phyloP scores from a whole-genome alignment of 371 early-diverging fungal species.

The Haplosporangium sp. region DNA sequence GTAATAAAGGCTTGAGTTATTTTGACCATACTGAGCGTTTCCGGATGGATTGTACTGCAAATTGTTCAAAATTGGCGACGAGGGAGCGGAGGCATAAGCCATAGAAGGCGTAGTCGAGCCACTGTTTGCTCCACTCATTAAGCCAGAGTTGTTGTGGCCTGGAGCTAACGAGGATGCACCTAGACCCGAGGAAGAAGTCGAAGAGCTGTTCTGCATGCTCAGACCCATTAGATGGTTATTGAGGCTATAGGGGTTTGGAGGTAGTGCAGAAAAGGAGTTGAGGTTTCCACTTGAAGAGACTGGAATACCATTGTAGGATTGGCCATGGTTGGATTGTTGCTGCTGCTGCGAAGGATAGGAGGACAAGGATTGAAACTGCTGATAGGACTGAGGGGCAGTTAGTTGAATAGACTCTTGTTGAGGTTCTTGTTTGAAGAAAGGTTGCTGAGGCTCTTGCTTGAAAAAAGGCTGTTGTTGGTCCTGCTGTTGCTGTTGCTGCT shows the following conservation, averaged over 20 bases:
- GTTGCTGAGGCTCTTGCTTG: slow-evolving; percentile 5
- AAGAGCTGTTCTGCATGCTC: slow-evolving; percentile 27
- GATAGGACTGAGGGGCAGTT: slow-evolving; percentile 19
- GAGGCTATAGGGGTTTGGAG: slow-evolving; percentile 39
- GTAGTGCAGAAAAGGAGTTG: slow-evolving; percentile 35
- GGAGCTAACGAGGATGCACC: slow-evolving; percentile 26
- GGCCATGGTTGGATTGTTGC: slow-evolving; percentile 12
- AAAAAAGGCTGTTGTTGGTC: slow-evolving; percentile 17
- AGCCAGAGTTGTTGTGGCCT: slow-evolving; percentile 6
- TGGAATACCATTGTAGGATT: slow-evolving; percentile 25
- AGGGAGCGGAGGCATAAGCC: slow-evolving; percentile 39
- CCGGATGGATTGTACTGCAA: slow-evolving; percentile 32
- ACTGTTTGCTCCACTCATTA: slow-evolving; percentile 32
- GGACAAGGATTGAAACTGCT: slow-evolving; percentile 12
- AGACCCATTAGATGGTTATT: slow-evolving; percentile 42
- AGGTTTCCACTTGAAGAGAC: slow-evolving; percentile 20
- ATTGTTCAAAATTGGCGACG: slow-evolving; percentile 30
- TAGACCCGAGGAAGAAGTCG: slow-evolving; percentile 20
- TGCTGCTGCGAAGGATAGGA: slow-evolving; percentile 11
- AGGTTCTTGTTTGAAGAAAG: slow-evolving; percentile 21
- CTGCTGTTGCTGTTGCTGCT: slow-evolving; percentile 18
- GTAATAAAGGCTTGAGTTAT: slow-evolving; percentile 26
- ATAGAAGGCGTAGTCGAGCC: slow-evolving; percentile 46
- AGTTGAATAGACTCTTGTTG: slow-evolving; percentile 29
- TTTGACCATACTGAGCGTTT: slow-evolving; percentile 26